Percentiles rank a stretch among this genome's conserved stretches.
These are phyloP conservation scores for Botrytis galanthina DNA, from an alignment of 2,329 filamentous ascomycete genomes.

Conservation along the genomic window DNA sequence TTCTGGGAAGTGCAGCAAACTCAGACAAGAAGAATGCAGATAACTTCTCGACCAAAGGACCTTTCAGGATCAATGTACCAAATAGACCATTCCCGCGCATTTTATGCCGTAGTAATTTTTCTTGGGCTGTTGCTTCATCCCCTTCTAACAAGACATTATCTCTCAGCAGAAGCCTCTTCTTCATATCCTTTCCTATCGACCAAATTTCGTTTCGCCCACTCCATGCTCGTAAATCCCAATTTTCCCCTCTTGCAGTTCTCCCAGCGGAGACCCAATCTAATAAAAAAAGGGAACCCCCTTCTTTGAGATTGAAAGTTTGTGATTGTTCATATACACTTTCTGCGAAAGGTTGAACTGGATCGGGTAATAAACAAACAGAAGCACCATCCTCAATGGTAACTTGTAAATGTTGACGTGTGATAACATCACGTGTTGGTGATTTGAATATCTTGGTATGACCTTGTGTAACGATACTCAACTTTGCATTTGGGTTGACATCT, in stretches of 20 bases:
- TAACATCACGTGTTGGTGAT: slow-evolving; percentile 54
- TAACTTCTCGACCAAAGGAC: slow-evolving; percentile 63
- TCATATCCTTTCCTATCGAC: slow-evolving; percentile 44
- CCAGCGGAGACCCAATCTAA: slow-evolving; percentile 95
- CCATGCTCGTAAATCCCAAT: slow-evolving; percentile 82
- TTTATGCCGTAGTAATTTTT: slow-evolving; percentile 49
- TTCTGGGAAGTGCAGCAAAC: slow-evolving; percentile 73
- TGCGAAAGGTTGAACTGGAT: slow-evolving; percentile 89
- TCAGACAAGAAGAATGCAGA: slow-evolving; percentile 74
- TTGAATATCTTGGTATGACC: slow-evolving; percentile 97
- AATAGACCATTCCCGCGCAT: slow-evolving; percentile 77
- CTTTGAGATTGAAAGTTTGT: slow-evolving; percentile 69
- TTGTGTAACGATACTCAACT: slow-evolving; percentile 65
- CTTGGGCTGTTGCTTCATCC: slow-evolving; percentile 44
- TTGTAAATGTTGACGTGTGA: slow-evolving; percentile 57
- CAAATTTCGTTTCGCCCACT: slow-evolving; percentile 87
- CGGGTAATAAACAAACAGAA: slow-evolving; percentile 70
- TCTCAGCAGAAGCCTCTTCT: slow-evolving; percentile 68
- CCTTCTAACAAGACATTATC: slow-evolving; percentile 77
- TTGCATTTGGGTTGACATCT: slow-evolving; percentile 60
- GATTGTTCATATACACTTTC: slow-evolving; percentile 79
- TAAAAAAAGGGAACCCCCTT: slow-evolving; percentile 66
- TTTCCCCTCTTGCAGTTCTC: slow-evolving; percentile 77
- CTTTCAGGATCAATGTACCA: slow-evolving; percentile 81
- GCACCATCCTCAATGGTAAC: slow-evolving; percentile 51